A percentile compares a stretch with the other conserved stretches of the same genome.
phyloP scores from a whole-genome alignment of 2,329 filamentous ascomycete genomes.

The Huntiella savannae region DNA sequence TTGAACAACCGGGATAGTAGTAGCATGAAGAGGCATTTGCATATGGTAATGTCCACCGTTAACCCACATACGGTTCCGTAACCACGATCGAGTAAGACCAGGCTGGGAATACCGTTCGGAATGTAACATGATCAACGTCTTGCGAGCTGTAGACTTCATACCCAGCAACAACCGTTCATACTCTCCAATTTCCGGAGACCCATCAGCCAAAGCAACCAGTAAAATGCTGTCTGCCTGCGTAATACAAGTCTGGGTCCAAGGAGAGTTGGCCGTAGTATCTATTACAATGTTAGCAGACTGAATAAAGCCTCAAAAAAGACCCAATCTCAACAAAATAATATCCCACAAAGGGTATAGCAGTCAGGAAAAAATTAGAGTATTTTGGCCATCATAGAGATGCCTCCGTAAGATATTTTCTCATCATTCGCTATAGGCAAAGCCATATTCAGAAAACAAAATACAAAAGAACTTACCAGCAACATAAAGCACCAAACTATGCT shows the following conservation, averaged over 20 bases:
- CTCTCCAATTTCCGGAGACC: conserved; percentile 77
- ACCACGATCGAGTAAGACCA: conserved; percentile 73
- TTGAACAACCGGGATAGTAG: conserved; percentile 8
- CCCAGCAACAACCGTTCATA: conserved; percentile 92
- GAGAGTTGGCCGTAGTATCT: conserved; percentile 93
- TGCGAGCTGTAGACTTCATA: conserved; percentile 91
- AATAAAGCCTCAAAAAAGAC: conserved; percentile 9
- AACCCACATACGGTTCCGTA: conserved; percentile 89
- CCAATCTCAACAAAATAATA: conserved; percentile 15
- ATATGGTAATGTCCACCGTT: conserved; percentile 96
- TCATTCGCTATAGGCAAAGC: conserved; percentile 21
- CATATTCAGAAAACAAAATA: conserved; percentile 3
- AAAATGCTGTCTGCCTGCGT: conserved; percentile 92
- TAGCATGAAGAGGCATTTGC: conserved; percentile 45
- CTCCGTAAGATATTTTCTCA: conserved; percentile 32
- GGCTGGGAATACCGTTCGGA: conserved; percentile 70
- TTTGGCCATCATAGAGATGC: conserved; percentile 32
- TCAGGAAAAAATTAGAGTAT: conserved; percentile 54
- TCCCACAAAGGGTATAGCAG: conserved; percentile 9
- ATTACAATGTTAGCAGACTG: background rate
- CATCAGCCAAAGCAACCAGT: conserved; percentile 76
- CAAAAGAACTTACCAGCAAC: conserved; percentile 47
- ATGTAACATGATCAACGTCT: conserved; percentile 79
- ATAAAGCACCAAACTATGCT: conserved; percentile 88
- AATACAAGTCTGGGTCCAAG: conserved; percentile 97